Evolutionary conservation across 371 early-diverging fungal species (phyloP).

Genomic region (Mucor indicus): DNA sequence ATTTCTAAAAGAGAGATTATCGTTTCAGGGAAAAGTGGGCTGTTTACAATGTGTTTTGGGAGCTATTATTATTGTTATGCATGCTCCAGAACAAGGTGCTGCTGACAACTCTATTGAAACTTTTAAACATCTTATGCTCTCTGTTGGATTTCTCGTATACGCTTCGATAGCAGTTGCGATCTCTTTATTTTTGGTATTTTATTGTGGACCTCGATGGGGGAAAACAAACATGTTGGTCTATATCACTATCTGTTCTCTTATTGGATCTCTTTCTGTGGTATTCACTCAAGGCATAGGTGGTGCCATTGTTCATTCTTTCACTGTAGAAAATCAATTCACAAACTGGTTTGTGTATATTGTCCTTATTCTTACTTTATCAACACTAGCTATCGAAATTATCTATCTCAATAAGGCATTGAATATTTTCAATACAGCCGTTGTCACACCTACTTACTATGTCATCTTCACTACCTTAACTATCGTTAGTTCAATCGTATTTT

Average conservation of each 20-base stretch:
- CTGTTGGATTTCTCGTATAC: constrained; percentile 83
- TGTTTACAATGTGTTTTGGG: constrained; percentile 90
- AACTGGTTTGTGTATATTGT: constrained; percentile 85
- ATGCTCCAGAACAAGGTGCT: constrained; percentile 83
- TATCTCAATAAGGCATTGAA: constrained; percentile 96
- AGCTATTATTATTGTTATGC: constrained; percentile 82
- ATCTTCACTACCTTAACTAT: constrained; percentile 90
- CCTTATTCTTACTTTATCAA: constrained; percentile 65
- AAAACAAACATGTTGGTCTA: constrained; percentile 83
- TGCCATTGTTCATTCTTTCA: constrained; percentile 85
- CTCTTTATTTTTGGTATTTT: constrained; percentile 65
- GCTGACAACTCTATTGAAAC: constrained; percentile 73
- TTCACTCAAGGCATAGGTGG: constrained; percentile 89
- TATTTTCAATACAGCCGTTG: constrained; percentile 85
- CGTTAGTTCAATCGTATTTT: constrained; percentile 82
- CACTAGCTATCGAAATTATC: constrained; percentile 85
- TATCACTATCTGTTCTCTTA: constrained; percentile 79
- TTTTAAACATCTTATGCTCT: constrained; percentile 70
- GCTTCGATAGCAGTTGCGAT: constrained; percentile 56
- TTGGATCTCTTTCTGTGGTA: constrained; percentile 89
- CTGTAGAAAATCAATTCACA: constrained; percentile 78
- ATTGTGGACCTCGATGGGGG: constrained; percentile 81
- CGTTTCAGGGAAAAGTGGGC: constrained; percentile 83
- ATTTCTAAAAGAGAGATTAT: constrained; percentile 83
- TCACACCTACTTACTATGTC: constrained; percentile 91